Conservation (phyloP, 305 asterid species). For the Solanum hybrid region DNA sequence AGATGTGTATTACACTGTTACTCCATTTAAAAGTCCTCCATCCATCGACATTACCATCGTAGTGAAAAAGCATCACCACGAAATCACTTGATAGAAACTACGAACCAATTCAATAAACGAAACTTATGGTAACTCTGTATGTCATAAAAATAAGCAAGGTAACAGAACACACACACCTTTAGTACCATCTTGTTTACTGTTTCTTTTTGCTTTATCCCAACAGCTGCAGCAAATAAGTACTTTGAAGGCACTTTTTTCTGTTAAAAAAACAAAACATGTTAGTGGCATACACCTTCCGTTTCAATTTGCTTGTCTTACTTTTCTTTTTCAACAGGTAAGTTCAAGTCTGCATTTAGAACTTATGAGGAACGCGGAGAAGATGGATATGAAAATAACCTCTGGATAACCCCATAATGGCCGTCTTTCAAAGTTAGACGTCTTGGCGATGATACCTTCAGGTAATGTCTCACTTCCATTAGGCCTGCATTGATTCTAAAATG, state of each 20-base stretch:
- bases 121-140: not conserved
- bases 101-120: not conserved
- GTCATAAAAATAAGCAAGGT: not conserved
- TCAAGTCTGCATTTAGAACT: not conserved
- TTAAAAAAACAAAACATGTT: not conserved
- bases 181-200: conserved; percentile 52
- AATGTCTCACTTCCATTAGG: conserved; percentile 60
- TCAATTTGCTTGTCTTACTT: not conserved
- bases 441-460: conserved; percentile 61
- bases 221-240: conserved; percentile 58
- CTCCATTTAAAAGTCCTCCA: conserved; percentile 73
- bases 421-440: conserved; percentile 59
- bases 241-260: conserved; percentile 37
- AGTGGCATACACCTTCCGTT: not conserved
- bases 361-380: not conserved
- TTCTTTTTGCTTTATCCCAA: conserved; percentile 70
- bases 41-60: conserved; percentile 68
- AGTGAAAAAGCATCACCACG: conserved; percentile 83
- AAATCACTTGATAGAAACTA: conserved; percentile 71
- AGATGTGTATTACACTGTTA: conserved; percentile 52
- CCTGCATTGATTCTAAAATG: conserved; percentile 47
- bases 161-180: conserved; percentile 28
- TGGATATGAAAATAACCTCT: conserved; percentile 29
- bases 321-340: not conserved
- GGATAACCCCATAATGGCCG: conserved; percentile 81